Percentiles rank a stretch among this genome's conserved stretches.
phyloP scores from a whole-genome alignment of 2,329 filamentous ascomycete species.

The Cladophialophora carrionii region DNA sequence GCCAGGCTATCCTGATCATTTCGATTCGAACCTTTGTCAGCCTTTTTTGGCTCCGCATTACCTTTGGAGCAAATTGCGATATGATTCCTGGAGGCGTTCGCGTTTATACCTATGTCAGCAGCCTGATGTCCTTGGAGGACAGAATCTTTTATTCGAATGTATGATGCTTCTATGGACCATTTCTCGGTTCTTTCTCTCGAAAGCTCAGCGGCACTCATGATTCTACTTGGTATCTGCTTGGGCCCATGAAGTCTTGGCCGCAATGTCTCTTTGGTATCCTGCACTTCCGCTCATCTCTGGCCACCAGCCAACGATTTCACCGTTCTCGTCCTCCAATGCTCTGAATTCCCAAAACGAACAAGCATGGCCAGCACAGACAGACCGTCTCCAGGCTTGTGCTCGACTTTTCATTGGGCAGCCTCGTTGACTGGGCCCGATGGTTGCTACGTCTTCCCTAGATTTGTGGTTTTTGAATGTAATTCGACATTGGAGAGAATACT shows the following conservation, averaged over 20 bases:
- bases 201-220: neutral
- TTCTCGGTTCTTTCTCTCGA: neutral
- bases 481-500: neutral
- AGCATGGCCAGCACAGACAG: neutral
- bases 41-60: conserved; percentile 4
- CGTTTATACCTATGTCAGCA: neutral
- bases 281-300: neutral
- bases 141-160: neutral
- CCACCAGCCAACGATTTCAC: neutral
- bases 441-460: neutral
- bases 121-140: conserved; percentile 5
- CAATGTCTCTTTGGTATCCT: neutral
- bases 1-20: neutral
- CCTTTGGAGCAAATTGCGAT: conserved; percentile 5
- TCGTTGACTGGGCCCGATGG: neutral
- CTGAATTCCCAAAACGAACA: neutral
- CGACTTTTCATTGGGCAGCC: neutral
- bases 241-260: neutral
- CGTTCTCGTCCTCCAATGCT: neutral
- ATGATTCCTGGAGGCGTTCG: conserved; percentile 7
- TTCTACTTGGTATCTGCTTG: neutral
- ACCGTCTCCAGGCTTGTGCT: neutral
- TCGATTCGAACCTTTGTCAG: conserved; percentile 9
- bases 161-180: neutral
- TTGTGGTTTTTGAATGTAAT: neutral